Evolutionary conservation across 2,329 filamentous ascomycete species (phyloP).

Genomic region (Diaporthe caulivora): DNA sequence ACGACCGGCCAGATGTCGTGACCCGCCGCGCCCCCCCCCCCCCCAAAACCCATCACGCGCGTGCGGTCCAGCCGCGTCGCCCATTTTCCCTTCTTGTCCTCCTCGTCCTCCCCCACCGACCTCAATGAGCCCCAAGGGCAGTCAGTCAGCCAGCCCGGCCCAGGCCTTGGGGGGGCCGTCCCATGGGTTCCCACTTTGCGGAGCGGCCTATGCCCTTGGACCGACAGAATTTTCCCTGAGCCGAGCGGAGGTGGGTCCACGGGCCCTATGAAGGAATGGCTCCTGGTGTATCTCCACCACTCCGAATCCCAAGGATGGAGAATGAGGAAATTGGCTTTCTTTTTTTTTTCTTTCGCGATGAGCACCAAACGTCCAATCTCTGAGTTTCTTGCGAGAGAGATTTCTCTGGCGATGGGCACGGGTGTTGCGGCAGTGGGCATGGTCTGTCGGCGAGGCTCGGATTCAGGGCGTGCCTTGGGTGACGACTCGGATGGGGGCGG

Average conservation of each 20-base stretch:
- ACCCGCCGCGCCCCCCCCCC: not conserved
- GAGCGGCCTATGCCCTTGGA: slow-evolving; percentile 10
- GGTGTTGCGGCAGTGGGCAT: not conserved
- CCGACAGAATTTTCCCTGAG: not conserved
- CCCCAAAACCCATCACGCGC: not conserved
- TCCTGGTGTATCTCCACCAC: not conserved
- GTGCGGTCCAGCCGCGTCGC: slow-evolving; percentile 3
- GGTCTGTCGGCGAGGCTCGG: not conserved
- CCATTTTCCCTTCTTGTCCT: not conserved
- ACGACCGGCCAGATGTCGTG: slow-evolving; percentile 23
- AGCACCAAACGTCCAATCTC: not conserved
- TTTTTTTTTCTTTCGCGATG: not conserved
- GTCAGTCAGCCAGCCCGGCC: not conserved
- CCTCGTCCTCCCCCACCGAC: too few species aligned
- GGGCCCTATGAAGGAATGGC: not conserved
- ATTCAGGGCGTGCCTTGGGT: not conserved
- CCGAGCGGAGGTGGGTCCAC: not conserved
- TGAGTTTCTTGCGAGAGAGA: not conserved
- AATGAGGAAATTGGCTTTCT: too few species aligned
- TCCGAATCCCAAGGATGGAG: not conserved
- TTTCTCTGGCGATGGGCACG: not conserved
- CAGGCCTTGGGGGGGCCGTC: not conserved
- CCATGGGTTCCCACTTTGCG: slow-evolving; percentile 11
- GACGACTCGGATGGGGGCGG: too few species aligned
- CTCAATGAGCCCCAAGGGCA: not conserved